phyloP scores from a whole-genome alignment of 2,329 filamentous ascomycete genomes.

The Emericellopsis cladophorae region DNA sequence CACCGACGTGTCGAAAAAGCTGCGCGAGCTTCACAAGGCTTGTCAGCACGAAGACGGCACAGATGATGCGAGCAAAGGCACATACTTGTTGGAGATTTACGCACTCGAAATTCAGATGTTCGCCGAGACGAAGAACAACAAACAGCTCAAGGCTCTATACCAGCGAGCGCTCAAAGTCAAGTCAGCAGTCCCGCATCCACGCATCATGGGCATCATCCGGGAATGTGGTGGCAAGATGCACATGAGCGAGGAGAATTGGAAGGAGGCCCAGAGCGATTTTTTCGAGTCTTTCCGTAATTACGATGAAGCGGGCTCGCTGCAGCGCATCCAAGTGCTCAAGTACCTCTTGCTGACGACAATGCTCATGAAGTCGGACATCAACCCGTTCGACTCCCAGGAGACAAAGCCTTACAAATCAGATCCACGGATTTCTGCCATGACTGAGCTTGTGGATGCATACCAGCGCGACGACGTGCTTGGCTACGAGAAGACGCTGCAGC shows the following conservation, averaged over 20 bases:
- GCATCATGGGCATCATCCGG: conserved; percentile 98
- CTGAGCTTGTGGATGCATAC: conserved; percentile 89
- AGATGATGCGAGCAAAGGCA: conserved; percentile 90
- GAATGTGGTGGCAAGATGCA: conserved; percentile 99
- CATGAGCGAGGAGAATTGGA: conserved; percentile 99
- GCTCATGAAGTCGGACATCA: conserved; percentile 97
- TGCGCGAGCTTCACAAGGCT: conserved; percentile 76
- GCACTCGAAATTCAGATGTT: conserved; percentile 98
- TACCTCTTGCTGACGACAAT: conserved; percentile 94
- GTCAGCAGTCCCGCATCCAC: conserved; percentile 95
- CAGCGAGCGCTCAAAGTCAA: conserved; percentile 82
- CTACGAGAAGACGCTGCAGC: conserved; percentile 79
- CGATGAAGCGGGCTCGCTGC: conserved; percentile 91
- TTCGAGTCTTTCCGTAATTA: conserved; percentile 99
- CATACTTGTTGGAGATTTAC: conserved; percentile 90
- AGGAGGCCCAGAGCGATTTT: conserved; percentile 92
- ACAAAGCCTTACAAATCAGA: conserved; percentile 97
- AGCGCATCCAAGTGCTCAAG: conserved; percentile 93
- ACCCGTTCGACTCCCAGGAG: conserved; percentile 96
- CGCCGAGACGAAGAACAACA: conserved; percentile 92
- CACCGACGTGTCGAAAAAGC: conserved; percentile 62
- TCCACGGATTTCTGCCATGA: conserved; percentile 92
- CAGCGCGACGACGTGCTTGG: conserved; percentile 87
- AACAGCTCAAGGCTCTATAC: conserved; percentile 86
- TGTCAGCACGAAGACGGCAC: conserved; percentile 80